Evolutionary conservation across 179 eudicot species (phyloP), one percentile per base, ranked within the genome.

Genomic region (Silene noctiflora): DNA sequence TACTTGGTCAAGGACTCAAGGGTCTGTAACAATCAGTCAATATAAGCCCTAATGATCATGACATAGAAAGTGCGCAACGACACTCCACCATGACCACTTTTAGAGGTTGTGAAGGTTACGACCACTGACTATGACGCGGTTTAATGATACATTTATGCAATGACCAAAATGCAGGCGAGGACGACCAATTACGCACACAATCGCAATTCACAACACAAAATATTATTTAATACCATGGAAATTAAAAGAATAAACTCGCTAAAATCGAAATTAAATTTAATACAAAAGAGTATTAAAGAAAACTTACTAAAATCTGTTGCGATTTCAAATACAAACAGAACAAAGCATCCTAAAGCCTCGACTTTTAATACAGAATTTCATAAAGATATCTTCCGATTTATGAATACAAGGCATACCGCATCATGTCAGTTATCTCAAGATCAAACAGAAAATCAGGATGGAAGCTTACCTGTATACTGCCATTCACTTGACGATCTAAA

Each of bases 401-500:
- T 12, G 33, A 55, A 29, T n/a, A 25, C 14, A 13, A 35, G 20
- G 55, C 29, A 33, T 14, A 58, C 55, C 44, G n/a, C 29, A 68
- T 61, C 21, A 70, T 59, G 11, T 60, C 48, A 61, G 55, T 16
- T 33, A 22, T 75, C 33, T 51, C 17, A 64, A 76, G 24, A 78
- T 55, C 20, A n/a, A 25, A 71, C 27, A 69, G 46, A 69, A 20
- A 44, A n/a, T 10, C 2, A 1, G 56, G 22, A 9, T 20, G 17
- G 24, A 55, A 21, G 68, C 53, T 7, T 82, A 92, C 98, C 94
- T 93, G 93, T 82, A 89, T 64, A 81, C 96, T 93, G 77, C 86
- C 78, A 61, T 91, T 91, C 63, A 93, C 85, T 86, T 93, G 98
- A 58, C 96, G 98, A 72, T 86, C 79, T 75, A 91, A 60, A 77